Evolutionary conservation across 352 stramenopile genomes (phyloP).

Genomic region (Phytophthora cajani): DNA sequence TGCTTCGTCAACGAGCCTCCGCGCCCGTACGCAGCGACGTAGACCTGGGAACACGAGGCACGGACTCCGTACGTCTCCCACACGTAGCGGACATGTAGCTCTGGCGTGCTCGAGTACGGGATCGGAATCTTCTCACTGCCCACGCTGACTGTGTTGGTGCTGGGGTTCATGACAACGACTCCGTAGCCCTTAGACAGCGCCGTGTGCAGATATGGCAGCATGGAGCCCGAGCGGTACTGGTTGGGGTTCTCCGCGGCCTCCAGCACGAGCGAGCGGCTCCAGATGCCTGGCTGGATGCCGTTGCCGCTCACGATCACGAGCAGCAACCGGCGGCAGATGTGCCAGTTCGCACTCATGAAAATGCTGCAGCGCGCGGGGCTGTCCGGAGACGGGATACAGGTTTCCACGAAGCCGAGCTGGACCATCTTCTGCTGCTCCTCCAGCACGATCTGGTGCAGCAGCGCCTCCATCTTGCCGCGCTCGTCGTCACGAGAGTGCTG

Average conservation of each 20-base stretch:
- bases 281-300: conserved; percentile 87
- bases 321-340: conserved; percentile 76
- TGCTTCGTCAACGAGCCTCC: conserved; percentile 79
- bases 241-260: conserved; percentile 71
- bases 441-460: conserved; percentile 85
- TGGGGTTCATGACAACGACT: conserved; percentile 84
- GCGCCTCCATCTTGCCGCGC: conserved; percentile 76
- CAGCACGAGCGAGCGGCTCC: conserved; percentile 84
- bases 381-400: conserved; percentile 76
- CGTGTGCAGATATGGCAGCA: conserved; percentile 84
- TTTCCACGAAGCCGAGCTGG: conserved; percentile 84
- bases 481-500: conserved; percentile 46
- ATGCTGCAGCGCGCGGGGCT: conserved; percentile 73
- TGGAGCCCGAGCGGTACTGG: conserved; percentile 85
- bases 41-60: conserved; percentile 76
- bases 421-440: conserved; percentile 89
- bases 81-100: conserved; percentile 82
- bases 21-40: conserved; percentile 80
- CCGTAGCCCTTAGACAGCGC: conserved; percentile 83
- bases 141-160: conserved; percentile 76
- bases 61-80: conserved; percentile 85
- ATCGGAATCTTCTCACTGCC: conserved; percentile 82
- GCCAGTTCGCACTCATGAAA: conserved; percentile 87
- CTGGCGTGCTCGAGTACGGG: conserved; percentile 74
- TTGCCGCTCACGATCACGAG: conserved; percentile 85